Percentiles rank a stretch among this genome's conserved stretches.
phyloP scores from a whole-genome alignment of 495 filamentous ascomycete species.

The Tuber brumale region DNA sequence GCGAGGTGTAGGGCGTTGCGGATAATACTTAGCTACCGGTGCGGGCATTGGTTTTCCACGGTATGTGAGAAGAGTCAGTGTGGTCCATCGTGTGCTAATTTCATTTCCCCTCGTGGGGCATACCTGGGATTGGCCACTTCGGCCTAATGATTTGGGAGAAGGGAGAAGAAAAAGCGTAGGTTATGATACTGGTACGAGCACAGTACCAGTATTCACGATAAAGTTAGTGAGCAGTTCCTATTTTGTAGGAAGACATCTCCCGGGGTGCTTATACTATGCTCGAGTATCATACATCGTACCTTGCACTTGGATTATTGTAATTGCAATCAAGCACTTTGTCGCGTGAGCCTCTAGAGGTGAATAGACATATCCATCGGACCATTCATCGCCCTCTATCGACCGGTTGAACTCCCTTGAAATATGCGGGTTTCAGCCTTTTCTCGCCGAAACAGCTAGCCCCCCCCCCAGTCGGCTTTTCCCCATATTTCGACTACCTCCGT shows the following conservation, averaged over 20 bases:
- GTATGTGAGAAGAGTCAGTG: not conserved
- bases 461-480: not conserved
- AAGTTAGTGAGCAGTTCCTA: not conserved
- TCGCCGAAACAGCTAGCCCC: not conserved
- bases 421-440: slow-evolving; percentile 3
- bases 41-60: not conserved
- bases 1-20: not conserved
- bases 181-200: not conserved
- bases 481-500: not conserved
- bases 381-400: not conserved
- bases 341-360: not conserved
- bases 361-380: not conserved
- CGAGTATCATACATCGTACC: not conserved
- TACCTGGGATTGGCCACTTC: too few relatives aligned
- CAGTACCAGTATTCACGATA: not conserved
- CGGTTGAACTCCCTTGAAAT: not conserved
- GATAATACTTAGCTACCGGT: not conserved
- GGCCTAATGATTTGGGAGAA: not conserved
- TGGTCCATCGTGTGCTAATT: not conserved
- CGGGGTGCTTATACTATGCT: not conserved
- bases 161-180: not conserved
- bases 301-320: not conserved
- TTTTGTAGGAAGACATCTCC: not conserved
- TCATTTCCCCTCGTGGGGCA: not conserved
- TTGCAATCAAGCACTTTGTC: not conserved